phyloP scores from a whole-genome alignment of 805 yeast genomes.

The Saccharomycopsis sp. region DNA sequence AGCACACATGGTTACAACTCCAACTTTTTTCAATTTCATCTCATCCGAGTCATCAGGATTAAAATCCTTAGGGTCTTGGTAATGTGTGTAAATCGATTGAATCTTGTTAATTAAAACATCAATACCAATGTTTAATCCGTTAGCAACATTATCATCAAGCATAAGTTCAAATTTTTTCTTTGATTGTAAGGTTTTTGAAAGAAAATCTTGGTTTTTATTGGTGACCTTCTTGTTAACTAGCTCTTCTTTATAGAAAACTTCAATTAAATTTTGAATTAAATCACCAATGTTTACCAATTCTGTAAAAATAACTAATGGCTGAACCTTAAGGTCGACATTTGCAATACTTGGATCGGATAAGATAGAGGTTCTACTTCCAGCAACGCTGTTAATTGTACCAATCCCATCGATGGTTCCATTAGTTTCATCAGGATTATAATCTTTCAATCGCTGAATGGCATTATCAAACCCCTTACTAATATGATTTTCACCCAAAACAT shows the following conservation, averaged over 20 bases:
- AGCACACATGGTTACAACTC: slow-evolving; percentile 38
- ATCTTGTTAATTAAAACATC: slow-evolving; percentile 82
- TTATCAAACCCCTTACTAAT: slow-evolving; percentile 77
- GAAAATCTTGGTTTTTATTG: slow-evolving; percentile 66
- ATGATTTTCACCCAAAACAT: slow-evolving; percentile 62
- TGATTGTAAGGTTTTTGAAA: slow-evolving; percentile 67
- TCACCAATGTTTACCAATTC: slow-evolving; percentile 92
- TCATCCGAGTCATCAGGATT: slow-evolving; percentile 37
- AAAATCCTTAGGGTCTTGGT: slow-evolving; percentile 56
- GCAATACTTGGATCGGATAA: neutral
- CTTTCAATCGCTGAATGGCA: slow-evolving; percentile 63
- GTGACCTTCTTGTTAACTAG: slow-evolving; percentile 48
- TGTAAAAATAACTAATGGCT: slow-evolving; percentile 79
- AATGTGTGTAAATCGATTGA: slow-evolving; percentile 48
- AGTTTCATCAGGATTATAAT: slow-evolving; percentile 54
- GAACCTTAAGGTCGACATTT: slow-evolving; percentile 38
- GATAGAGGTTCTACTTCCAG: neutral
- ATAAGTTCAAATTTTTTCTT: slow-evolving; percentile 76
- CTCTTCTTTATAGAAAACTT: slow-evolving; percentile 85
- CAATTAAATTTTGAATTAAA: slow-evolving; percentile 84
- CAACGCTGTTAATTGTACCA: neutral
- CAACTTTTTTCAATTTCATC: slow-evolving; percentile 10
- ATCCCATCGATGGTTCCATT: slow-evolving; percentile 2
- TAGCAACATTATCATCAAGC: slow-evolving; percentile 85
- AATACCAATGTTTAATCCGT: slow-evolving; percentile 87